A percentile compares a stretch with the other conserved stretches of the same genome.
Evolutionary conservation across 164 flowering plant genomes (phyloP).

Genomic region (Tetracentron sinense): DNA sequence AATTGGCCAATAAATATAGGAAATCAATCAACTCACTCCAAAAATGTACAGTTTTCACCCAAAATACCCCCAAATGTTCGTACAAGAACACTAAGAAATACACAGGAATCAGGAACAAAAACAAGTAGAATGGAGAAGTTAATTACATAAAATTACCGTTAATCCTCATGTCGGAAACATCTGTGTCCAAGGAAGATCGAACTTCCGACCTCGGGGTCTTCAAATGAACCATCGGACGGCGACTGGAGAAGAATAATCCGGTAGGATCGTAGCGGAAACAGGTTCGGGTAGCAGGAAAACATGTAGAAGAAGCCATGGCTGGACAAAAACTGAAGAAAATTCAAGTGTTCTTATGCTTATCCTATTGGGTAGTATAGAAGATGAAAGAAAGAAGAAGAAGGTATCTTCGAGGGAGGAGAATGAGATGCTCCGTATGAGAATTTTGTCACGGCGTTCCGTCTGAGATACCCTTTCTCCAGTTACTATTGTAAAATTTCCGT

Average conservation of each 20-base stretch:
- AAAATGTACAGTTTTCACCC: no score
- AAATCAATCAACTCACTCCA: no score
- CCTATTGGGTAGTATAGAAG: no score
- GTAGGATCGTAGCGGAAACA: constrained; percentile 11
- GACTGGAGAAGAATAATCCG: constrained; percentile 22
- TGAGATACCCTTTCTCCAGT: constrained; percentile 1
- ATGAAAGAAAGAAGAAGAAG: neutral
- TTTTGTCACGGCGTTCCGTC: constrained; percentile 19
- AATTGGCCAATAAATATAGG: no score
- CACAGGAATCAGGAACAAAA: constrained; percentile 1
- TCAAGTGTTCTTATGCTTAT: neutral
- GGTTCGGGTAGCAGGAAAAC: constrained; percentile 21
- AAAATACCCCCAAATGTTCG: no score
- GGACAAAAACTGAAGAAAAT: neutral
- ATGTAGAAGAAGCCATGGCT: constrained; percentile 16
- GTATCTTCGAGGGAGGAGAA: constrained; percentile 14
- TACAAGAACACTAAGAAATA: neutral
- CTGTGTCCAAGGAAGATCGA: constrained; percentile 57
- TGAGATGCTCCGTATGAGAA: constrained; percentile 16
- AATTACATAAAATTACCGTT: constrained; percentile 49
- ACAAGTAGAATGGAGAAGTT: neutral
- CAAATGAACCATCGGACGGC: constrained; percentile 19
- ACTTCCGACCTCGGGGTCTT: constrained; percentile 31
- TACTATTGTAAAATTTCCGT: no score
- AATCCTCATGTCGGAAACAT: constrained; percentile 80